Percentiles rank a stretch among this genome's conserved stretches.
phyloP scores from a whole-genome alignment of 495 filamentous ascomycete genomes.

The Podospora bellae-mahoneyi region DNA sequence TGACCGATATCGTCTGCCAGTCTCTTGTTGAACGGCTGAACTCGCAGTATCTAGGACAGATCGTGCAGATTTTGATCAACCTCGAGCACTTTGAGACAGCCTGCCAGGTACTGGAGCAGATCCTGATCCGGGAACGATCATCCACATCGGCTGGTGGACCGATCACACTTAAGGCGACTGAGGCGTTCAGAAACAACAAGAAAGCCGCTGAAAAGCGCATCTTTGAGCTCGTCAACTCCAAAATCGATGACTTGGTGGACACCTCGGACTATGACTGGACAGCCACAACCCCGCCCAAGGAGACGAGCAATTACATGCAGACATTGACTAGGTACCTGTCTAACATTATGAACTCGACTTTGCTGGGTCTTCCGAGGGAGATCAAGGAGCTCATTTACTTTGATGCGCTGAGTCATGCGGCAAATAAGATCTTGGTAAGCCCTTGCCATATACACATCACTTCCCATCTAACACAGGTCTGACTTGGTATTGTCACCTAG shows the following conservation, averaged over 20 bases:
- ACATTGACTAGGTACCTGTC: slow-evolving; percentile 89
- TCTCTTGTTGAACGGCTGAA: slow-evolving; percentile 82
- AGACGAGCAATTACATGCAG: slow-evolving; percentile 89
- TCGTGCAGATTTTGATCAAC: slow-evolving; percentile 97
- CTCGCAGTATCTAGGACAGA: slow-evolving; percentile 92
- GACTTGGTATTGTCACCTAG: slow-evolving; percentile 34
- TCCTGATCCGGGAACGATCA: slow-evolving; percentile 76
- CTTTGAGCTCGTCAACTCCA: slow-evolving; percentile 97
- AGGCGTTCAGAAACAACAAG: slow-evolving; percentile 82
- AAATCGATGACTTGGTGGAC: slow-evolving; percentile 96
- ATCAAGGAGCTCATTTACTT: slow-evolving; percentile 99
- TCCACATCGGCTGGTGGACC: slow-evolving; percentile 71
- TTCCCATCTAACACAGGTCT: slow-evolving; percentile 13
- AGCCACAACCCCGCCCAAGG: slow-evolving; percentile 56
- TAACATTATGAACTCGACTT: slow-evolving; percentile 92
- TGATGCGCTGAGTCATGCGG: slow-evolving; percentile 87
- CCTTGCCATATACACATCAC: not conserved
- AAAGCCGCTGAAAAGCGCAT: slow-evolving; percentile 96
- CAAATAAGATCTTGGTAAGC: slow-evolving; percentile 75
- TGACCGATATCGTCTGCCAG: slow-evolving; percentile 85
- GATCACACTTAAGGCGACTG: slow-evolving; percentile 73
- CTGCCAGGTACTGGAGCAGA: slow-evolving; percentile 78
- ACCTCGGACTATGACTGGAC: slow-evolving; percentile 97
- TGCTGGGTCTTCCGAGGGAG: slow-evolving; percentile 84
- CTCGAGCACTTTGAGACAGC: slow-evolving; percentile 94